phyloP scores from a whole-genome alignment of 108 stramenopile genomes.

The Epithemia pelagica region DNA sequence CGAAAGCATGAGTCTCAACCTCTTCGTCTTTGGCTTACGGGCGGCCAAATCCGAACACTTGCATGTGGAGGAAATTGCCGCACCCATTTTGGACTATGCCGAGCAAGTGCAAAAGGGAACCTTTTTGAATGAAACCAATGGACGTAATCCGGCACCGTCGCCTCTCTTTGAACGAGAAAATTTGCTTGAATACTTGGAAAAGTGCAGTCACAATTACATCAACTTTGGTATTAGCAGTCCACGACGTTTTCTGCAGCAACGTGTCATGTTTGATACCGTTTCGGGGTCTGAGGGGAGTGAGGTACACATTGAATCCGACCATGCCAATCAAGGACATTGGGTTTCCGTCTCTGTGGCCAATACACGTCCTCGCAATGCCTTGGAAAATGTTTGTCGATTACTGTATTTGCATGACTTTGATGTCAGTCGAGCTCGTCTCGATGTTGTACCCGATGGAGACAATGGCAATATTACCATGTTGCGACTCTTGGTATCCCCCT shows the following conservation, averaged over 20 bases:
- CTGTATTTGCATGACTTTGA: slow-evolving; percentile 82
- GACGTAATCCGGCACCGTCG: slow-evolving; percentile 22
- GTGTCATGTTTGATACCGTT: slow-evolving; percentile 72
- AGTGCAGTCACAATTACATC: slow-evolving; percentile 70
- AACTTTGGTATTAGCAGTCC: slow-evolving; percentile 51
- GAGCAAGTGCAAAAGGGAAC: slow-evolving; percentile 41
- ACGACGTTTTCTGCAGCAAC: slow-evolving; percentile 74
- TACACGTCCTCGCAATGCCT: slow-evolving; percentile 75
- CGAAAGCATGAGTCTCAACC: slow-evolving; percentile 81
- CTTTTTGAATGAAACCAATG: slow-evolving; percentile 15
- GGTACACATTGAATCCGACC: slow-evolving; percentile 56
- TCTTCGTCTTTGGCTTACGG: slow-evolving; percentile 77
- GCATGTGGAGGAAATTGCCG: slow-evolving; percentile 34
- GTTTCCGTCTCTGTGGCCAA: slow-evolving; percentile 90
- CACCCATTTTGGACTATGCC: slow-evolving; percentile 59
- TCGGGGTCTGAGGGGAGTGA: slow-evolving; percentile 83
- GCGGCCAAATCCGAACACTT: neutral
- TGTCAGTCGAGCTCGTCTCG: slow-evolving; percentile 84
- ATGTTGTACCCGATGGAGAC: slow-evolving; percentile 85
- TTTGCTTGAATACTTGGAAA: slow-evolving; percentile 69
- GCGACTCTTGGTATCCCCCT: slow-evolving; percentile 68
- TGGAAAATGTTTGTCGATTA: slow-evolving; percentile 78
- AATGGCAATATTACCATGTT: slow-evolving; percentile 88
- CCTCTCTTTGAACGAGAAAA: slow-evolving; percentile 39
- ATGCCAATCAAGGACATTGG: slow-evolving; percentile 59